These are phyloP conservation scores for Diddensiella santjacobensis DNA, from an alignment of 805 yeast genomes.

Conservation along the genomic window DNA sequence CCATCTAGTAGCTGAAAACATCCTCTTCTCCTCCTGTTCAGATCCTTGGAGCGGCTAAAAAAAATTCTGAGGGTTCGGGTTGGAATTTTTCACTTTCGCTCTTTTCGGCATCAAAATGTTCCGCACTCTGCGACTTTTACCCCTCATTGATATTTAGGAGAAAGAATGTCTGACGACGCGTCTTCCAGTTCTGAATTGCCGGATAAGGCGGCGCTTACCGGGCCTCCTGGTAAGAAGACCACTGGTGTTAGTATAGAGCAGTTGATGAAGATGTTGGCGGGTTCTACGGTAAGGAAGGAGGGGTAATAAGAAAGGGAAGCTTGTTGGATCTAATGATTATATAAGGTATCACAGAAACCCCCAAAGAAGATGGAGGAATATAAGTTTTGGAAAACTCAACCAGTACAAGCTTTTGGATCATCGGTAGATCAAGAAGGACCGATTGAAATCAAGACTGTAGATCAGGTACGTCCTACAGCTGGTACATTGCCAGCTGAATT, in stretches of 20 bases:
- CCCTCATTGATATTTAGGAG: background rate
- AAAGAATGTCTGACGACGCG: background rate
- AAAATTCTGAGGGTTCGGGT: background rate
- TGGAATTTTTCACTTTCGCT: background rate
- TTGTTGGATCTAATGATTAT: too few species aligned
- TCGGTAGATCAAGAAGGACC: constrained; percentile 70
- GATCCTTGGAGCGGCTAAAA: background rate
- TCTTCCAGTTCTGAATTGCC: background rate
- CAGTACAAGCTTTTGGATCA: constrained; percentile 78
- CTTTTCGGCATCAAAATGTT: too few species aligned
- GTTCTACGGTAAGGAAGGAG: background rate
- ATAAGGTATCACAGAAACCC: constrained; percentile 4
- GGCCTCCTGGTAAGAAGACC: constrained; percentile 9
- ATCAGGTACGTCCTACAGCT: constrained; percentile 67
- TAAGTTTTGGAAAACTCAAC: constrained; percentile 98
- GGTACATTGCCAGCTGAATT: constrained; percentile 70
- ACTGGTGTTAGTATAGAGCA: constrained; percentile 26
- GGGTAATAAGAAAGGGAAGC: too few species aligned
- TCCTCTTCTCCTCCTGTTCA: constrained; percentile 28
- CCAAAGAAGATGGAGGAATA: constrained; percentile 70
- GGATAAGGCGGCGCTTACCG: background rate
- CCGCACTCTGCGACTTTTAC: too few species aligned
- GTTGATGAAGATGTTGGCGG: constrained; percentile 22
- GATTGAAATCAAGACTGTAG: constrained; percentile 69
- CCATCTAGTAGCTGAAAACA: constrained; percentile 94